Conservation (phyloP, 176 grass and related monocot species). For the Rhynchospora tenuis region DNA sequence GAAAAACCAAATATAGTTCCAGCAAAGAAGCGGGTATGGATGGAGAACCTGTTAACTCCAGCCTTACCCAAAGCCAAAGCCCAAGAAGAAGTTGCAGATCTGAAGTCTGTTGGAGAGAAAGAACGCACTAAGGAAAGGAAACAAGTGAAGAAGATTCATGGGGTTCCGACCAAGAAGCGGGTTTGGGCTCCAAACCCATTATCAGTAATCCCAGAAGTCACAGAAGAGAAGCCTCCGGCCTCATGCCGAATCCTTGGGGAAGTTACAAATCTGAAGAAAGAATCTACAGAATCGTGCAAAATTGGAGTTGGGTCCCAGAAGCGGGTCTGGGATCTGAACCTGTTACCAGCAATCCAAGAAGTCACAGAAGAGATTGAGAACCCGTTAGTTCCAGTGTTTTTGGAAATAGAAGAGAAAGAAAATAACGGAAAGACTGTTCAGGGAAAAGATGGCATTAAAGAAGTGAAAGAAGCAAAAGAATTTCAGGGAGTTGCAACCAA, state of each 20-base stretch:
- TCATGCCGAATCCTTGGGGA: too few species aligned
- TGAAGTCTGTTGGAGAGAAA: not conserved
- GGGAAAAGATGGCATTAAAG: not conserved
- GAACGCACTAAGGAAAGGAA: not conserved
- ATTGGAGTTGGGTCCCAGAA: not conserved
- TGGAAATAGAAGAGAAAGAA: not conserved
- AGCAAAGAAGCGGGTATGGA: constrained; percentile 16
- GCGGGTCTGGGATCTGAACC: not conserved
- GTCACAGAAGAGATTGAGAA: not conserved
- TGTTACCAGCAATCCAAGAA: not conserved
- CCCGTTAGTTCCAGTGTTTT: not conserved
- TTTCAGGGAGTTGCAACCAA: not conserved
- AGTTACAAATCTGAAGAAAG: too few species aligned
- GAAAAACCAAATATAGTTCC: not conserved
- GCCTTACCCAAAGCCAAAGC: not conserved
- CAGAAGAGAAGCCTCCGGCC: not conserved
- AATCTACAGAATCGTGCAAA: too few species aligned
- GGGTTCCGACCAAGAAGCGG: constrained; percentile 46
- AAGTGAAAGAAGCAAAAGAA: not conserved
- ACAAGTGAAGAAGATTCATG: not conserved
- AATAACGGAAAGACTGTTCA: not conserved
- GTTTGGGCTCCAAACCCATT: constrained; percentile 18
- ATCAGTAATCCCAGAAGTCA: not conserved
- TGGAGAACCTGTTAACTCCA: not conserved
- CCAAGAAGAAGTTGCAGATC: not conserved